Conservation (phyloP, 768 basidiomycete genomes). For the Tephrocybe sp. region DNA sequence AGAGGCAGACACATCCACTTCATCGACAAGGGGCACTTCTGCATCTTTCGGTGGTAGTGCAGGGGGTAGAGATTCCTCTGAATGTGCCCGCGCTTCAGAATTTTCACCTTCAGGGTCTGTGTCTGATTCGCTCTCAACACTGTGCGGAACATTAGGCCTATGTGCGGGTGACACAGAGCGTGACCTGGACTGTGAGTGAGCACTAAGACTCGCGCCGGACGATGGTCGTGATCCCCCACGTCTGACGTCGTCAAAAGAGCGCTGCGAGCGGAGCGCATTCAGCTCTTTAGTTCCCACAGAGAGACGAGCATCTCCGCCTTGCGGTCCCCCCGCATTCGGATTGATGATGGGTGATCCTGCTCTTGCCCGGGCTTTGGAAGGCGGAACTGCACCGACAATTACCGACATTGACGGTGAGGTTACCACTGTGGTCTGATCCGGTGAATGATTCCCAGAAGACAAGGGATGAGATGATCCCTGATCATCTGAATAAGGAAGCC, state of each 20-base stretch:
- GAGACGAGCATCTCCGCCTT: constrained; percentile 15
- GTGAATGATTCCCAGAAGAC: constrained; percentile 32
- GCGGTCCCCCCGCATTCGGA: constrained; percentile 15
- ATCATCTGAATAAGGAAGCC: constrained; percentile 19
- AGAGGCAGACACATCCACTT: constrained; percentile 24
- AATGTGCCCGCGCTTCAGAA: constrained; percentile 18
- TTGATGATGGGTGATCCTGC: constrained; percentile 7
- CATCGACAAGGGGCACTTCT: constrained; percentile 15
- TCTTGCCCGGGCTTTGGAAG: constrained; percentile 17
- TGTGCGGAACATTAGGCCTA: constrained; percentile 66
- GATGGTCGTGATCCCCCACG: constrained; percentile 24
- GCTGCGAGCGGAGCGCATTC: constrained; percentile 19
- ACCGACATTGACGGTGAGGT: constrained; percentile 24
- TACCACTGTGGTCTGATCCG: constrained; percentile 40
- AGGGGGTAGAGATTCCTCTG: constrained; percentile 30
- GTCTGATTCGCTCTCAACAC: constrained; percentile 73
- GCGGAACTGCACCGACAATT: constrained; percentile 23
- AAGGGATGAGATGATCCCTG: constrained; percentile 23
- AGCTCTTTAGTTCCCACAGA: constrained; percentile 25
- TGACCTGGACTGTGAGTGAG: constrained; percentile 32
- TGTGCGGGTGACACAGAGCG: constrained; percentile 61
- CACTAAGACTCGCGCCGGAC: constrained; percentile 23
- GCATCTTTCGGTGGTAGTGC: constrained; percentile 43
- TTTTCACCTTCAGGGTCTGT: constrained; percentile 58
- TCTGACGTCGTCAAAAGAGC: constrained; percentile 23